A percentile compares a stretch with the other conserved stretches of the same genome.
Evolutionary conservation across 2,329 filamentous ascomycete genomes (phyloP).

Genomic region (Fusarium camptoceras): DNA sequence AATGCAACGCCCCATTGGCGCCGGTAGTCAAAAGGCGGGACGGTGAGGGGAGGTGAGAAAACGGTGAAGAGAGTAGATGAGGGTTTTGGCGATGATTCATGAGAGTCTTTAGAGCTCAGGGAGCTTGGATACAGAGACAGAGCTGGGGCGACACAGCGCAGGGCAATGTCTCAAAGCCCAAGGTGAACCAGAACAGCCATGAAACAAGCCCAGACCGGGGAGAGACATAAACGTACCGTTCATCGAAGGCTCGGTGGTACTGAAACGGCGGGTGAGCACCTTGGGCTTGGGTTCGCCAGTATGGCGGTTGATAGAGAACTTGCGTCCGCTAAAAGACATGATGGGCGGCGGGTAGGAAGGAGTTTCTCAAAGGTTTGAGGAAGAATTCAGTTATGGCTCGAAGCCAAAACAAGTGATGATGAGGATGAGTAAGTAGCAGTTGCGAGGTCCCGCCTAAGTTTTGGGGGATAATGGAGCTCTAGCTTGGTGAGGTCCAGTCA

Average conservation of each 20-base stretch:
- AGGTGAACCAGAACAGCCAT: background rate
- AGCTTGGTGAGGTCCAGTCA: constrained; percentile 19
- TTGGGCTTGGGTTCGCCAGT: constrained; percentile 68
- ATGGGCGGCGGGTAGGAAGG: constrained; percentile 38
- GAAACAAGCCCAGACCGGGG: background rate
- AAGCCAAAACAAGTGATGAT: constrained; percentile 14
- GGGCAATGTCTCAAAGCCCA: background rate
- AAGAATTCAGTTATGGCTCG: constrained; percentile 13
- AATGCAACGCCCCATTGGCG: constrained; percentile 25
- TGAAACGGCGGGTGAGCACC: constrained; percentile 65
- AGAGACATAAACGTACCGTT: constrained; percentile 59
- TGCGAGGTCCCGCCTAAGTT: constrained; percentile 12
- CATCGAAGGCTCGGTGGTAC: constrained; percentile 65
- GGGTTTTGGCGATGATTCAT: constrained; percentile 8
- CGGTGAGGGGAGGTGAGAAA: constrained; percentile 39
- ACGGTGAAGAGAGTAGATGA: constrained; percentile 23
- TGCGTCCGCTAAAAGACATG: constrained; percentile 66
- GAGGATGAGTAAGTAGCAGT: constrained; percentile 3
- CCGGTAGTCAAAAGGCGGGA: constrained; percentile 36
- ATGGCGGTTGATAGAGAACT: constrained; percentile 75
- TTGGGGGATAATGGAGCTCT: constrained; percentile 12
- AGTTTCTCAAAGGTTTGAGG: constrained; percentile 1
- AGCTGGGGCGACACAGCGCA: background rate
- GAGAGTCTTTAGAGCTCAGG: background rate
- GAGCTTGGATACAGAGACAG: background rate